A percentile compares a stretch with the other conserved stretches of the same genome.
Conservation (phyloP, 345 rosid genomes). For the Triadica sebifera region DNA sequence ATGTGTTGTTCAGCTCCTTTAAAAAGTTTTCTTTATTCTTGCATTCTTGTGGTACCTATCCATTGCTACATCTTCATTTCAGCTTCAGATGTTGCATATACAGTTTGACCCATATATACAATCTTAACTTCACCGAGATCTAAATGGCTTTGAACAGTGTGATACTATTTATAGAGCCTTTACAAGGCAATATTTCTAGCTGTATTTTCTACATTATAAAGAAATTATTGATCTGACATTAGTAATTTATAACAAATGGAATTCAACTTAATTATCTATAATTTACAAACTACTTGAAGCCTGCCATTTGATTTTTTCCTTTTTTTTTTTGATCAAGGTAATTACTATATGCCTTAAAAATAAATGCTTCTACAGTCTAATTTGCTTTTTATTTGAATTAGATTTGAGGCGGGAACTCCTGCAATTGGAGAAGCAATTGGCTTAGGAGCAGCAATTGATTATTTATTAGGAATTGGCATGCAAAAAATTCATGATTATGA, state of each 20-base stretch:
- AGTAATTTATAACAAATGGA: background rate
- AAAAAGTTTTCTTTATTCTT: background rate
- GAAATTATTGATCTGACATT: background rate
- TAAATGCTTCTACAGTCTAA: constrained; percentile 2
- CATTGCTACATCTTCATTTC: too few relatives aligned
- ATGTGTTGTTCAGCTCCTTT: background rate
- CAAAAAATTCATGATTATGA: constrained; percentile 78
- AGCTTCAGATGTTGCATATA: too few relatives aligned
- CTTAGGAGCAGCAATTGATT: constrained; percentile 91
- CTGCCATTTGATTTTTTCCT: background rate
- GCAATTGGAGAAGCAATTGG: constrained; percentile 97
- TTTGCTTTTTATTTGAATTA: constrained; percentile 26
- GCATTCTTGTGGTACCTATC: background rate
- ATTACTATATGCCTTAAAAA: background rate
- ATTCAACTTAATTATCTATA: background rate
- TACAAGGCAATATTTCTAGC: background rate
- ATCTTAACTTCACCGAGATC: background rate
- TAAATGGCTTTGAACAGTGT: background rate
- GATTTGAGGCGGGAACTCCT: constrained; percentile 99
- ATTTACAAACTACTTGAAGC: background rate
- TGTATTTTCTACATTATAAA: background rate
- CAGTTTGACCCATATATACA: too few relatives aligned
- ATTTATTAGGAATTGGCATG: constrained; percentile 81
- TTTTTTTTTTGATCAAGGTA: background rate
- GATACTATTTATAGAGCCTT: background rate